Conservation (phyloP, 1,284 basidiomycete genomes). For the Rhodotorula sp. region DNA sequence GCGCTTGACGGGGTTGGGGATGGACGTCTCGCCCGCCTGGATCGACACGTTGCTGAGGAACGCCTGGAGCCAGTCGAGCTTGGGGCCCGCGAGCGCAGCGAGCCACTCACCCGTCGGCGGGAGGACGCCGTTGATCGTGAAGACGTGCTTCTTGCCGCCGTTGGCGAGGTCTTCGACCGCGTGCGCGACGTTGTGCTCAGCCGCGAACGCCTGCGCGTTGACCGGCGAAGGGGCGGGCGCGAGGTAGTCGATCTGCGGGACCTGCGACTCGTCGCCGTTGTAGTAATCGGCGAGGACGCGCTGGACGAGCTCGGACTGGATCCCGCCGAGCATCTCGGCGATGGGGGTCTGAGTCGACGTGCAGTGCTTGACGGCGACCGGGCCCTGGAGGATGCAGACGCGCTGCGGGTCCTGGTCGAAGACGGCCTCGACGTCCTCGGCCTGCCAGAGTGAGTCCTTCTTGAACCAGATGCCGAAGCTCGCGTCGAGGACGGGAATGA, state of each 20-base stretch:
- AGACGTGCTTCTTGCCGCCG: conserved; percentile 44
- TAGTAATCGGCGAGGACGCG: conserved; percentile 83
- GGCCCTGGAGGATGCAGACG: conserved; percentile 96
- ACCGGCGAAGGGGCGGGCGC: conserved; percentile 51
- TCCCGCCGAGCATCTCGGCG: conserved; percentile 84
- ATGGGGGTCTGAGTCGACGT: conserved; percentile 87
- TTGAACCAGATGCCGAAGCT: conserved; percentile 98
- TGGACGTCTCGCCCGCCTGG: conserved; percentile 74
- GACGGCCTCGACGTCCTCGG: conserved; percentile 97
- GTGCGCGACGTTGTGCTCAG: conserved; percentile 32
- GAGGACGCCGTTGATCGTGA: conserved; percentile 45
- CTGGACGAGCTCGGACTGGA: conserved; percentile 74
- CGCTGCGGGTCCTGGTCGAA: conserved; percentile 98
- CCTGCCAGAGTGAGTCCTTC: conserved; percentile 77
- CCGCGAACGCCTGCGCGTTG: conserved; percentile 29
- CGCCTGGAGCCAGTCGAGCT: conserved; percentile 84
- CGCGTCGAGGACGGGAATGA: conserved; percentile 94
- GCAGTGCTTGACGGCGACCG: conserved; percentile 87
- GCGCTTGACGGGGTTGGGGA: conserved; percentile 86
- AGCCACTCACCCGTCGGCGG: conserved; percentile 67
- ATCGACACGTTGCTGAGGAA: conserved; percentile 78
- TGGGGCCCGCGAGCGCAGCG: conserved; percentile 75
- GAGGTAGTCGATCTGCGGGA: conserved; percentile 87
- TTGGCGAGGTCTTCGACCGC: conserved; percentile 45
- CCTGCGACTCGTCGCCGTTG: conserved; percentile 70